Conservation (phyloP, 352 stramenopile species). For the Phytophthora pseudosyringae region DNA sequence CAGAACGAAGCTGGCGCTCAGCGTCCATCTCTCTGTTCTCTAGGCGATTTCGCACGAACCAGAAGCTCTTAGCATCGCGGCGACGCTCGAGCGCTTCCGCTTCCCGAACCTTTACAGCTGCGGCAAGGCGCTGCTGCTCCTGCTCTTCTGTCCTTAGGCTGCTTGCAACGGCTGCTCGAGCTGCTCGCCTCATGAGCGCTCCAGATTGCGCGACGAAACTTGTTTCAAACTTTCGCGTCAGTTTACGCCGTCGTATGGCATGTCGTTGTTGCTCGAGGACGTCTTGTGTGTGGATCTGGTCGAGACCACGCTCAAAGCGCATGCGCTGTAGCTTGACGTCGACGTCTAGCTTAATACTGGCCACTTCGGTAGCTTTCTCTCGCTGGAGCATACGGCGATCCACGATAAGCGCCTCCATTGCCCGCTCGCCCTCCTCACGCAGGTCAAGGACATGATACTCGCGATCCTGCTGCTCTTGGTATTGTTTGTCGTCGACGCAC, state of each 20-base stretch:
- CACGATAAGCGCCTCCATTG: constrained; percentile 68
- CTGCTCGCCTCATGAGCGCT: constrained; percentile 70
- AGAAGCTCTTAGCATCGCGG: constrained; percentile 72
- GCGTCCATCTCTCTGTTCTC: constrained; percentile 40
- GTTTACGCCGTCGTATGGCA: constrained; percentile 38
- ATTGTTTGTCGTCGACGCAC: constrained; percentile 45
- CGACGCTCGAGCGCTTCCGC: constrained; percentile 46
- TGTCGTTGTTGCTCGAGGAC: constrained; percentile 60
- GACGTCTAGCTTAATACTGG: constrained; percentile 65
- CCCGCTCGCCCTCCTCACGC: constrained; percentile 68
- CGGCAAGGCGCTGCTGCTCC: constrained; percentile 37
- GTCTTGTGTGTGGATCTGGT: constrained; percentile 50
- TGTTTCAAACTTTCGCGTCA: constrained; percentile 60
- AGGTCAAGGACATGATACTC: constrained; percentile 61
- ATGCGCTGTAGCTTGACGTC: constrained; percentile 74
- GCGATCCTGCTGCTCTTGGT: constrained; percentile 48
- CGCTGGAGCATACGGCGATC: constrained; percentile 72
- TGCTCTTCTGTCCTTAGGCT: constrained; percentile 41
- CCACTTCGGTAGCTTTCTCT: constrained; percentile 61
- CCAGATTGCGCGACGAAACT: constrained; percentile 64
- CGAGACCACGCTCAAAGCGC: constrained; percentile 61
- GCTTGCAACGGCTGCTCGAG: constrained; percentile 47
- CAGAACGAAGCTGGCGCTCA: constrained; percentile 28
- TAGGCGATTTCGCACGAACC: constrained; percentile 67
- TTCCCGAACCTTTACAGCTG: constrained; percentile 39